Percentiles rank a stretch among this genome's conserved stretches.
Conservation (phyloP, 83 land plant genomes). For the Diphasiastrum complanatum region DNA sequence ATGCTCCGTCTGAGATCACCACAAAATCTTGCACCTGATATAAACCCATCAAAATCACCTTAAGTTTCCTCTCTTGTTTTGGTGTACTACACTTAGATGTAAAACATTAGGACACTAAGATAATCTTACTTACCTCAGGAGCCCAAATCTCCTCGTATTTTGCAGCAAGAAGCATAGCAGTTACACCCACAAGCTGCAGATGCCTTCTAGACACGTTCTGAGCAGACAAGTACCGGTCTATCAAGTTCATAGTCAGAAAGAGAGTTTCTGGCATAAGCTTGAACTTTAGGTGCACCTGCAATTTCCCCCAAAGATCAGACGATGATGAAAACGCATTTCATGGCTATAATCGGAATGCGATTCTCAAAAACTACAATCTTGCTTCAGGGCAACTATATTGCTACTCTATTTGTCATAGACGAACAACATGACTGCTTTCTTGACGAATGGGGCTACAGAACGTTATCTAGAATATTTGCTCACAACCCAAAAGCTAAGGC, state of each 20-base stretch:
- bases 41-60: too few relatives aligned
- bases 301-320: background rate
- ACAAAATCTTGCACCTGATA: constrained; percentile 58
- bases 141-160: constrained; percentile 95
- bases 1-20: constrained; percentile 55
- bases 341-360: background rate
- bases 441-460: too few relatives aligned
- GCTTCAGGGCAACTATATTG: too few relatives aligned
- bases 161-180: constrained; percentile 74
- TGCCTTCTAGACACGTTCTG: constrained; percentile 43
- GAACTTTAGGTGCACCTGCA: constrained; percentile 61
- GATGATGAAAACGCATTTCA: background rate
- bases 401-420: too few relatives aligned
- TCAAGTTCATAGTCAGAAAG: constrained; percentile 53
- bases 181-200: constrained; percentile 73
- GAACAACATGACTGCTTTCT: too few relatives aligned
- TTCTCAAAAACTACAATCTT: background rate
- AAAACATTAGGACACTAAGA: background rate
- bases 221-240: constrained; percentile 55
- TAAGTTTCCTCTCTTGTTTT: background rate
- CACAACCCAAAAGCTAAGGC: too few relatives aligned
- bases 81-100: background rate
- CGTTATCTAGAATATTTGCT: too few relatives aligned
- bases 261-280: constrained; percentile 80
- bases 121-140: constrained; percentile 43